Evolutionary conservation across 2,329 filamentous ascomycete species (phyloP).

Genomic region (Sclerotinia borealis): DNA sequence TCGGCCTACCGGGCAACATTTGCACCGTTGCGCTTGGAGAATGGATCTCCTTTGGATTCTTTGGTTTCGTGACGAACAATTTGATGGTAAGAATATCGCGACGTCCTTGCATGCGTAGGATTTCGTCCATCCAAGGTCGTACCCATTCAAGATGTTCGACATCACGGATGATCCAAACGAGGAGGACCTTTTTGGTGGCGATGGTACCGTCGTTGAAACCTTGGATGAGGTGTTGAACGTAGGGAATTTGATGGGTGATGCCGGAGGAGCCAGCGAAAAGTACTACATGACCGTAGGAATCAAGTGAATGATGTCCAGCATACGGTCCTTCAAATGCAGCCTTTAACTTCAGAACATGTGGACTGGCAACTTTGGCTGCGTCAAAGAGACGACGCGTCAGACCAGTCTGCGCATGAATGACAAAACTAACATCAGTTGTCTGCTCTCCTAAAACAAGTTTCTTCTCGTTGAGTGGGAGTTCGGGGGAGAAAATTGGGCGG

Average conservation of each 20-base stretch:
- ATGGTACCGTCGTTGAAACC: constrained; percentile 65
- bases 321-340: constrained; percentile 90
- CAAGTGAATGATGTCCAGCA: constrained; percentile 72
- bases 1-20: constrained; percentile 86
- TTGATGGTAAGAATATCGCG: constrained; percentile 79
- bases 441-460: not conserved
- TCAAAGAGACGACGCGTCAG: constrained; percentile 79
- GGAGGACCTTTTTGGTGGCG: constrained; percentile 72
- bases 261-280: constrained; percentile 90
- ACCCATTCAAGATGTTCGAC: constrained; percentile 91
- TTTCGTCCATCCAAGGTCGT: constrained; percentile 70
- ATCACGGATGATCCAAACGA: constrained; percentile 91
- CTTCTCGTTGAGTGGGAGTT: constrained; percentile 36
- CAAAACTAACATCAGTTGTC: constrained; percentile 59
- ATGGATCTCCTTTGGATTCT: constrained; percentile 68
- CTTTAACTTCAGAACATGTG: constrained; percentile 16
- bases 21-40: constrained; percentile 74
- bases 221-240: constrained; percentile 69
- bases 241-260: constrained; percentile 91
- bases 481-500: constrained; percentile 34
- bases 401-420: constrained; percentile 82
- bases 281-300: constrained; percentile 87
- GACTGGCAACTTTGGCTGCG: constrained; percentile 45
- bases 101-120: constrained; percentile 73
- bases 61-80: constrained; percentile 84